Evolutionary conservation across 371 early-diverging fungal species (phyloP).

Genomic region (Mortierella sp.): DNA sequence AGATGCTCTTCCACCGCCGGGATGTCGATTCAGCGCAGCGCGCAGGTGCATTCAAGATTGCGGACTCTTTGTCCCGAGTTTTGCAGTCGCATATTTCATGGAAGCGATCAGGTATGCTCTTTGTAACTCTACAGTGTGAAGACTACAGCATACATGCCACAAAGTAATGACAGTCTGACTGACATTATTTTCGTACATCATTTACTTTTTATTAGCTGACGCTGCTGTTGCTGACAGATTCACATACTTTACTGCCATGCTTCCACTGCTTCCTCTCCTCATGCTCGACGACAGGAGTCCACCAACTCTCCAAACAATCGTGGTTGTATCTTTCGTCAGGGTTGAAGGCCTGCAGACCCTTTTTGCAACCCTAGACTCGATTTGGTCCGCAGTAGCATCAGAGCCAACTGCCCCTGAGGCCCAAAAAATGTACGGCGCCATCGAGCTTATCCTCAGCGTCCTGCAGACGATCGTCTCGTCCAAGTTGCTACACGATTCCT

Average conservation of each 20-base stretch:
- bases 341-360: conserved; percentile 72
- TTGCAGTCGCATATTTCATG: conserved; percentile 69
- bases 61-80: conserved; percentile 66
- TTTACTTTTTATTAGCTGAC: neutral
- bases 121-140: neutral
- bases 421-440: conserved; percentile 43
- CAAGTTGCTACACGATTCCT: conserved; percentile 78
- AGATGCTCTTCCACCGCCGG: conserved; percentile 77
- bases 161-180: neutral
- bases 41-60: conserved; percentile 70
- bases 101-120: conserved; percentile 50
- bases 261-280: conserved; percentile 64
- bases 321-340: conserved; percentile 80
- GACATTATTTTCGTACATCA: neutral
- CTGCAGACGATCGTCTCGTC: conserved; percentile 71
- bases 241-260: conserved; percentile 69
- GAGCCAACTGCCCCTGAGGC: conserved; percentile 35
- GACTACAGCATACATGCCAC: too few relatives aligned
- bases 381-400: conserved; percentile 67
- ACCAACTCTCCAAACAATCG: conserved; percentile 77
- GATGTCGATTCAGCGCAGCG: conserved; percentile 67
- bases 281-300: conserved; percentile 71
- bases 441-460: conserved; percentile 73
- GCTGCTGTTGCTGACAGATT: conserved; percentile 60
- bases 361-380: conserved; percentile 64